Evolutionary conservation across 495 filamentous ascomycete species (phyloP).

Genomic region (Talaromyces adpressus): DNA sequence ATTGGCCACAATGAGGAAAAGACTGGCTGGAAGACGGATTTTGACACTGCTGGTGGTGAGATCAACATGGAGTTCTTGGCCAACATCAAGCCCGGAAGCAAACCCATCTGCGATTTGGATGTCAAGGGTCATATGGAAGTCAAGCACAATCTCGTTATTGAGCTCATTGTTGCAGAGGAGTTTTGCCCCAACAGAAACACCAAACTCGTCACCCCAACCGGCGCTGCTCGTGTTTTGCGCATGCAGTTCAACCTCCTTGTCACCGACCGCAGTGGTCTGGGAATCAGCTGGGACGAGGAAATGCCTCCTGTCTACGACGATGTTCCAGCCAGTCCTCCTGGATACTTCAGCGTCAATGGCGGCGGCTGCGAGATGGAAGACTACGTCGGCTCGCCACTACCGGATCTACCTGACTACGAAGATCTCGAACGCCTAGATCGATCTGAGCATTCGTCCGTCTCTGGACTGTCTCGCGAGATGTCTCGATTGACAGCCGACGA

Average conservation of each 20-base stretch:
- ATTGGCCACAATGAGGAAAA: constrained; percentile 72
- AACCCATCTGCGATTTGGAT: constrained; percentile 73
- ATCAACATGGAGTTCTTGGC: constrained; percentile 82
- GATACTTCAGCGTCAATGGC: constrained; percentile 50
- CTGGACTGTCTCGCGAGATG: neutral
- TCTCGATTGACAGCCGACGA: constrained; percentile 13
- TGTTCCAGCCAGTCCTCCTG: constrained; percentile 80
- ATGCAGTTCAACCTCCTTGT: constrained; percentile 83
- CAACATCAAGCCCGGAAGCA: constrained; percentile 50
- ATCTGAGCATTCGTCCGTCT: neutral
- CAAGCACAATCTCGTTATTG: constrained; percentile 78
- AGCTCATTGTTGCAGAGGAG: constrained; percentile 93
- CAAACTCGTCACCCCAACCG: constrained; percentile 72
- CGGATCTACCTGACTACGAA: constrained; percentile 31
- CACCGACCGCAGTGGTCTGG: constrained; percentile 79
- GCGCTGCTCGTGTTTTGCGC: constrained; percentile 80
- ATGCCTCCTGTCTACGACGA: constrained; percentile 91
- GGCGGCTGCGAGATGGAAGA: constrained; percentile 36
- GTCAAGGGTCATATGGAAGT: constrained; percentile 70
- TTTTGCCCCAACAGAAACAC: constrained; percentile 66
- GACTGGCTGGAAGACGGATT: constrained; percentile 96
- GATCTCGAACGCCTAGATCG: constrained; percentile 36
- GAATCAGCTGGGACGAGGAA: constrained; percentile 97
- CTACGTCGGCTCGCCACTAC: constrained; percentile 35
- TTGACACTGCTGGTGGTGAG: constrained; percentile 56